phyloP scores from a whole-genome alignment of 148 eudicot genomes.

The Rhododendron mucronatum region DNA sequence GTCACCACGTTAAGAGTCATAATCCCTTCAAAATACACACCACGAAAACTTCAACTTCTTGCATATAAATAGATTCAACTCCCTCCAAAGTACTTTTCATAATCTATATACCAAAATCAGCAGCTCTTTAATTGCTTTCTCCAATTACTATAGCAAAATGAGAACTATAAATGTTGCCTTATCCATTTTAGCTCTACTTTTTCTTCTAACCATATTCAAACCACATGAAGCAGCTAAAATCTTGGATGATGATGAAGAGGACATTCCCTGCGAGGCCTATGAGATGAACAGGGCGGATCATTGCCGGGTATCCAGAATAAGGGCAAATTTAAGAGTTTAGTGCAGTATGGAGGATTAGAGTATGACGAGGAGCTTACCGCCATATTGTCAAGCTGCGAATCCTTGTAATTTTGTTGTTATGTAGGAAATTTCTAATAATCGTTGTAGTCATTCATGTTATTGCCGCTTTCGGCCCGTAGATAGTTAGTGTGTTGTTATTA shows the following conservation, averaged over 20 bases:
- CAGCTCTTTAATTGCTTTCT: not conserved
- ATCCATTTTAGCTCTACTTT: not conserved
- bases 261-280: not conserved
- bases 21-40: not conserved
- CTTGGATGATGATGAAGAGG: too few species aligned
- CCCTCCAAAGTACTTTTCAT: not conserved
- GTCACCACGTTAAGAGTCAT: not conserved
- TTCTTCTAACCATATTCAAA: constrained; percentile 10
- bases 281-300: not conserved
- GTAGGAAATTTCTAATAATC: too few species aligned
- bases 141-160: not conserved
- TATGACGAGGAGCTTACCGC: too few species aligned
- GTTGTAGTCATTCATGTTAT: too few species aligned
- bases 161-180: not conserved
- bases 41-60: not conserved
- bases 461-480: not conserved
- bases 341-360: not conserved
- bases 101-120: not conserved
- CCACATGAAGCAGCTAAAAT: constrained; percentile 1
- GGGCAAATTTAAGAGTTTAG: not conserved
- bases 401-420: not conserved
- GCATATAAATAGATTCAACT: not conserved
- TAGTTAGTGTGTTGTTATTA: too few species aligned
- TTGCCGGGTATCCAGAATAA: too few species aligned
- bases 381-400: not conserved